phyloP scores from a whole-genome alignment of 495 filamentous ascomycete species.

The Patellaria atrata region DNA sequence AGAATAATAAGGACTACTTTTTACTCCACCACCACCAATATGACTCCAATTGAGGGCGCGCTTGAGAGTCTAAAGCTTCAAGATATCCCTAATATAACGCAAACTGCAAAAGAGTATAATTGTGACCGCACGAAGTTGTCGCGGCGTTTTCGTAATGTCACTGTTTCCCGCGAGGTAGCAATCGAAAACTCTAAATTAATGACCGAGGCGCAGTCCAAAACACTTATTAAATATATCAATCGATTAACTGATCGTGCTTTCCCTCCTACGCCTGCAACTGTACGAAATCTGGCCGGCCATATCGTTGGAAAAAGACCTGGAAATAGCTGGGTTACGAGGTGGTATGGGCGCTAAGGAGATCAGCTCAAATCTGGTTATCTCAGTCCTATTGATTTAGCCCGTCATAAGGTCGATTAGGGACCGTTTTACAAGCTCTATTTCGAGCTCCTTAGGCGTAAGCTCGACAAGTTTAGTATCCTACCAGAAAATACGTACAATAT shows the following conservation, averaged over 20 bases:
- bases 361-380: conserved; percentile 1
- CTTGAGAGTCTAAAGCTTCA: too few species aligned
- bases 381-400: conserved; percentile 1
- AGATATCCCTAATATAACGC: too few species aligned
- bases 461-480: conserved; percentile 13
- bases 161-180: too few species aligned
- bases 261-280: conserved; percentile 6
- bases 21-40: too few species aligned
- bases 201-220: too few species aligned
- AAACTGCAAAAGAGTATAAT: too few species aligned
- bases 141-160: too few species aligned
- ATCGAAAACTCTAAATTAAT: too few species aligned
- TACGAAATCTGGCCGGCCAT: conserved; percentile 3
- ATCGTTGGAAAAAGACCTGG: conserved; percentile 1
- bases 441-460: conserved; percentile 5
- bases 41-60: too few species aligned
- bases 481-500: conserved; percentile 17
- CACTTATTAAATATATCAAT: conserved; percentile 7
- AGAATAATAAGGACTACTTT: too few species aligned
- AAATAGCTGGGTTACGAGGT: conserved; percentile 1
- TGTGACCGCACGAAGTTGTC: too few species aligned
- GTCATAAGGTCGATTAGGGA: conserved; percentile 2
- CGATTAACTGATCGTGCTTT: conserved; percentile 1
- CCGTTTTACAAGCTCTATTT: conserved; percentile 6
- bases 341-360: conserved; percentile 1